Evolutionary conservation across 805 yeast species (phyloP), one percentile per base, ranked within the genome.

Genomic region (Lachancea meyersii): DNA sequence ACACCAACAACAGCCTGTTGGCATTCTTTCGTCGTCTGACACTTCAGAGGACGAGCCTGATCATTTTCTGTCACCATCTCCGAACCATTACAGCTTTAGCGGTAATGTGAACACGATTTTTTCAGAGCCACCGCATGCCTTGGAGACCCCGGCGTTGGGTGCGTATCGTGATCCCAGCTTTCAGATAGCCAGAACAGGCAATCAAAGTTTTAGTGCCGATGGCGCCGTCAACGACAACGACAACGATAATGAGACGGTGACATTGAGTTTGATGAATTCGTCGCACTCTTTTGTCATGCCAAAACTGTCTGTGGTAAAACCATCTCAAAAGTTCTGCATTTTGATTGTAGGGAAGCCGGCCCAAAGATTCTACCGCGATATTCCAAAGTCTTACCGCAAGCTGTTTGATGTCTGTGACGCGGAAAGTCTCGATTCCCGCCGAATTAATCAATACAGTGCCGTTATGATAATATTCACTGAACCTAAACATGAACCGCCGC

Each of bases 261-360:
- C 53, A 6, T 51, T 49, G 22, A 55, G 57, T 42, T 27, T 57
- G 5, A 51, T 55, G 4, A 50, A 57, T n/a, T 57, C 63, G 4
- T 50, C 58, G 3, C 55, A 51, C 32, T 57, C 61, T n/a, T 60
- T 60, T 41, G 55, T 61, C 10, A 61, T 61, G 64, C 65, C 65
- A 11, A 60, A 52, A 42, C 37, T 60, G 18, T 57, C 64, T 1
- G 32, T 54, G 13, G 43, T 50, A 8, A 51, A 52, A 28, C 49
- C 43, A 37, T 34, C 38, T 32, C 54, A 50, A 48, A 50, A 45
- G 39, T 54, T 53, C 31, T 48, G 51, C 35, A 50, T 53, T 20
- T 40, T 58, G 10, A 49, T 59, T 19, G 44, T 59, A n/a, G 64
- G 64, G 5, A 54, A 55, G 42, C 48, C 55, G 4, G 58, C 57